Evolutionary conservation across 2,329 filamentous ascomycete species (phyloP).

Genomic region (Penicillium sp.): DNA sequence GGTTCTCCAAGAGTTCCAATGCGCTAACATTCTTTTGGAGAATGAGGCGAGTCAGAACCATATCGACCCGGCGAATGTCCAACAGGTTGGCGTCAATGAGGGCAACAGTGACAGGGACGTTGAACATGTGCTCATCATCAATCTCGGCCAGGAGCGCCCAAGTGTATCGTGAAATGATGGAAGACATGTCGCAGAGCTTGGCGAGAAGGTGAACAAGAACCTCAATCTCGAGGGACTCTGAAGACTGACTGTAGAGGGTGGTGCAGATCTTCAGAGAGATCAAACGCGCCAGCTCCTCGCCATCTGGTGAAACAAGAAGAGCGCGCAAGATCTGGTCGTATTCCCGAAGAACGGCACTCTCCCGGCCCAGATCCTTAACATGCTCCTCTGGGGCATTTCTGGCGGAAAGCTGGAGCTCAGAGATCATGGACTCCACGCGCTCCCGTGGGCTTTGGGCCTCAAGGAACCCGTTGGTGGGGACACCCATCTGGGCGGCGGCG

Average conservation of each 20-base stretch:
- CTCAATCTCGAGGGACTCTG: conserved; percentile 62
- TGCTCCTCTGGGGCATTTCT: conserved; percentile 60
- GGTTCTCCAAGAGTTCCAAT: conserved; percentile 75
- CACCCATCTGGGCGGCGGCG: conserved; percentile 35
- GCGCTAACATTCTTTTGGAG: conserved; percentile 69
- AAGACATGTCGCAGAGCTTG: conserved; percentile 64
- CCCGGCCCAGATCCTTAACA: conserved; percentile 58
- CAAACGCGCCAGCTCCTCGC: conserved; percentile 58
- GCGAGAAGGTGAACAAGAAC: conserved; percentile 63
- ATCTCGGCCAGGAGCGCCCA: conserved; percentile 51
- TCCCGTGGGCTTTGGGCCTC: conserved; percentile 57
- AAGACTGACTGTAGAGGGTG: conserved; percentile 57
- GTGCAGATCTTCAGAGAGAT: conserved; percentile 60
- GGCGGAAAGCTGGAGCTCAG: conserved; percentile 58
- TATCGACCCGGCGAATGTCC: conserved; percentile 66
- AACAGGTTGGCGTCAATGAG: conserved; percentile 62
- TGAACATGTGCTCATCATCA: conserved; percentile 64
- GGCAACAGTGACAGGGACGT: conserved; percentile 61
- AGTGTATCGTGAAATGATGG: conserved; percentile 55
- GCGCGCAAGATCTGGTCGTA: conserved; percentile 59
- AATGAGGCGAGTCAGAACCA: conserved; percentile 72
- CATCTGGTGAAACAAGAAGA: conserved; percentile 57
- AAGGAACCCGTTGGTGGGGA: conserved; percentile 57
- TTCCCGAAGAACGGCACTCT: conserved; percentile 57
- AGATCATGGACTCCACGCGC: conserved; percentile 55